Evolutionary conservation across 257 asterid species (phyloP).

Genomic region (Plectranthus barbatus): DNA sequence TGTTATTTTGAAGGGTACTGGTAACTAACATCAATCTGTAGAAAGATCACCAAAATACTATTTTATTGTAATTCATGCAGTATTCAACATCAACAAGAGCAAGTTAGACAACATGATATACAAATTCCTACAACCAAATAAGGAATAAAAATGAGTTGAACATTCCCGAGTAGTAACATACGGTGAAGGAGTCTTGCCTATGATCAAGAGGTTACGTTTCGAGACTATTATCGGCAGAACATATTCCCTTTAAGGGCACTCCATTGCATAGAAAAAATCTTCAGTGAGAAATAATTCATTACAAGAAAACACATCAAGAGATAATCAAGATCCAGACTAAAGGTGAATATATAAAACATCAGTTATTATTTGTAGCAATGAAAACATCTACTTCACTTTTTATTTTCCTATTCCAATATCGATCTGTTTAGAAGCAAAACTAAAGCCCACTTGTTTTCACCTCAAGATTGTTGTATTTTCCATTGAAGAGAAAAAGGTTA

Average conservation of each 20-base stretch:
- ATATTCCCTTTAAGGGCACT: background rate
- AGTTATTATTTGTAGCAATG: background rate
- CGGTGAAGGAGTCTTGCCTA: no score
- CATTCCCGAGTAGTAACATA: background rate
- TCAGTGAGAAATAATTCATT: background rate
- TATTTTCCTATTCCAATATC: no score
- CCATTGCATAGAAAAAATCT: no score
- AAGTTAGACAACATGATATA: background rate
- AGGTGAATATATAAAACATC: background rate
- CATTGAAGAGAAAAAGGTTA: background rate
- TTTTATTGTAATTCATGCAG: background rate
- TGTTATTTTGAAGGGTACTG: background rate
- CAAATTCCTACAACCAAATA: background rate
- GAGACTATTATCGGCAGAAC: background rate
- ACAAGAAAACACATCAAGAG: background rate
- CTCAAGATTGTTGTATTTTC: background rate
- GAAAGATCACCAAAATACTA: background rate
- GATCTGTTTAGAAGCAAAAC: no score
- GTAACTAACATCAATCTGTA: background rate
- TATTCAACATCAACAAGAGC: slow-evolving; percentile 6
- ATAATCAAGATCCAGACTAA: slow-evolving; percentile 26
- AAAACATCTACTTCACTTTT: background rate
- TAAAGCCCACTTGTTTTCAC: no score
- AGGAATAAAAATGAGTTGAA: background rate
- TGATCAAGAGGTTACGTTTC: no score